Percentiles rank a stretch among this genome's conserved stretches.
These are phyloP conservation scores for Hanseniaspora lindneri DNA, from an alignment of 805 yeast species.

Conservation along the genomic window DNA sequence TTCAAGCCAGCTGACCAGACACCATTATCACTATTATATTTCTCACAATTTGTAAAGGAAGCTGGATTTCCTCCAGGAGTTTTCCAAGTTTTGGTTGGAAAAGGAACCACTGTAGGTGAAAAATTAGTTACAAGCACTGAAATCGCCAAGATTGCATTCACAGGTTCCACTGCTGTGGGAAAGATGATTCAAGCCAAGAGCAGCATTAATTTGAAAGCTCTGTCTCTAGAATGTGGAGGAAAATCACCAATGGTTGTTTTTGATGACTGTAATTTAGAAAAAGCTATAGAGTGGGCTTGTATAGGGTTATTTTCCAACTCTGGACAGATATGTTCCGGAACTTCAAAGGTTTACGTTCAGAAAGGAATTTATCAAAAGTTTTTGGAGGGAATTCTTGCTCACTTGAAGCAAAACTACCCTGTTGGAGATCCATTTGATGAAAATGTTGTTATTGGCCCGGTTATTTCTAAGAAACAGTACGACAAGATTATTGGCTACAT, in stretches of 20 bases:
- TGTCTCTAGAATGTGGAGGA: constrained; percentile 44
- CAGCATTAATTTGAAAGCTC: constrained; percentile 35
- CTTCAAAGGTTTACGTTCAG: constrained; percentile 48
- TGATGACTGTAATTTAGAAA: constrained; percentile 37
- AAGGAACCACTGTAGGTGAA: constrained; percentile 36
- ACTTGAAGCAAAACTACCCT: constrained; percentile 30
- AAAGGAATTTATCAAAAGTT: constrained; percentile 43
- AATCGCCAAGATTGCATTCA: constrained; percentile 43
- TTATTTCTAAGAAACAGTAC: constrained; percentile 41
- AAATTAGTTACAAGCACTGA: constrained; percentile 36
- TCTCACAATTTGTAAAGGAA: constrained; percentile 34
- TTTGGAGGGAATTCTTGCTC: constrained; percentile 31
- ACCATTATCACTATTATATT: constrained; percentile 36
- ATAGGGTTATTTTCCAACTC: constrained; percentile 48
- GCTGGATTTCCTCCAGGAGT: constrained; percentile 43
- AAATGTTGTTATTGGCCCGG: constrained; percentile 42
- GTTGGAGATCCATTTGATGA: constrained; percentile 37
- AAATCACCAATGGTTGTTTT: constrained; percentile 40
- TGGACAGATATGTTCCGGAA: constrained; percentile 57
- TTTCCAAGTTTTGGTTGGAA: constrained; percentile 36
- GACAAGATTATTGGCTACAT: constrained; percentile 37
- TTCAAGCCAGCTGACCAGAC: constrained; percentile 42
- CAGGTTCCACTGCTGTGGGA: constrained; percentile 44
- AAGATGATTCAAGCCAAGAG: constrained; percentile 35
- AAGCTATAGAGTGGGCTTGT: constrained; percentile 41